phyloP scores from a whole-genome alignment of 768 basidiomycete species.

The Mrakia gelida region DNA sequence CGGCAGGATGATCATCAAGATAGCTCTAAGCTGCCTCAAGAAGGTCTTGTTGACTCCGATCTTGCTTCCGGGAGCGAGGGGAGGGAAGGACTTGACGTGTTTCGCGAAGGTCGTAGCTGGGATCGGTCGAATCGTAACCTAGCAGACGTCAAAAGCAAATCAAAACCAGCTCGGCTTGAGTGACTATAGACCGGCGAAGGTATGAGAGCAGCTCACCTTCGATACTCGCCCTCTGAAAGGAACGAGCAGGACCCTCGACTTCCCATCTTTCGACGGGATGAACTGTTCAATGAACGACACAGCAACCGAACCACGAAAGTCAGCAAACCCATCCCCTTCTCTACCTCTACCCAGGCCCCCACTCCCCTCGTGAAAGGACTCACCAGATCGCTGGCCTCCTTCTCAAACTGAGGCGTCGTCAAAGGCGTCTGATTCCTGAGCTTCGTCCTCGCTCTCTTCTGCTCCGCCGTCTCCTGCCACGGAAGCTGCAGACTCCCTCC shows the following conservation, averaged over 20 bases:
- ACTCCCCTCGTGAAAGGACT: constrained; percentile 11
- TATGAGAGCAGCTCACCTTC: constrained; percentile 50
- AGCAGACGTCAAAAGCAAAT: background rate
- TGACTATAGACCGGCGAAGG: background rate
- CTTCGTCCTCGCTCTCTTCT: constrained; percentile 37
- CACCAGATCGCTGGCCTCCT: constrained; percentile 44
- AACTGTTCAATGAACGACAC: constrained; percentile 48
- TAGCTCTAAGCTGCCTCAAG: constrained; percentile 65
- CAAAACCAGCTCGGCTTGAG: background rate
- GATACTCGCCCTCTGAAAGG: constrained; percentile 62
- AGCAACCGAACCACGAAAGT: background rate
- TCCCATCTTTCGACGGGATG: constrained; percentile 56
- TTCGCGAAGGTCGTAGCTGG: constrained; percentile 51
- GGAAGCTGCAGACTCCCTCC: constrained; percentile 13
- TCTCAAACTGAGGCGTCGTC: constrained; percentile 38
- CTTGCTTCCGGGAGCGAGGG: constrained; percentile 48
- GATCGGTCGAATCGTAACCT: constrained; percentile 54
- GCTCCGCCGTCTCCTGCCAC: constrained; percentile 32
- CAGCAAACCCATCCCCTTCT: background rate
- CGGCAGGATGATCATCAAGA: constrained; percentile 69
- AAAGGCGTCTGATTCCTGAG: constrained; percentile 48
- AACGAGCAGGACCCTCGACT: constrained; percentile 58
- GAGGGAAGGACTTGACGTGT: constrained; percentile 62
- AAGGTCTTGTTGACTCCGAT: constrained; percentile 67
- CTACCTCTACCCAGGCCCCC: background rate